Base-by-base conservation (phyloP, 257 asterid genomes). In the Cordia subcordata region DNA sequence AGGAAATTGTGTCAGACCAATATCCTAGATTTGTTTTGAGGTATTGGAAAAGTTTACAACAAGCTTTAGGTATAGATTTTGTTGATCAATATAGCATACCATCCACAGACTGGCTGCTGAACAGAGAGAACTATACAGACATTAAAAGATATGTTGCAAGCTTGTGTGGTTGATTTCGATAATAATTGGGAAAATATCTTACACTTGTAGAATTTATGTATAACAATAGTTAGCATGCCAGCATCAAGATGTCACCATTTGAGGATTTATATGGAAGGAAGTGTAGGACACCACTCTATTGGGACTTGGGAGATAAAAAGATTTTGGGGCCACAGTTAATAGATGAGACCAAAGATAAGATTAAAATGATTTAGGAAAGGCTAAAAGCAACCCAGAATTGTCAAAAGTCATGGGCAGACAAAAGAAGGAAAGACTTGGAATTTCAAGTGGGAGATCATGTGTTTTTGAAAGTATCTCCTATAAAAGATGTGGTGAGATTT, bases 351-450 rank as follows among this genome's bases (percentile, higher is more conserved):
- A 0, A n/a, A 9, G 13, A 4, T 0, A 53, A 19, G 16, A 19
- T 53, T 0, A 22, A 11, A 13, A 8, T 10, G 1, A 20, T 20
- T 13, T n/a, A 17, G 0, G 38, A 53, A 22, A 20, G 12, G 9
- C 58, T 53, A 15, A 53, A 53, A 22, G 38, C 58, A 5, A 39
- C 58, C 6, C 58, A 53, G n/a, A 20, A 15, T 23, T 11, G 58
- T 6, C 58, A 8, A 22, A 53, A 53, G 37, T 20, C 38, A 11
- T 53, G 23, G 21, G 56, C 58, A 3, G 58, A 53, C 13, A 20
- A 53, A 11, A 9, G 58, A 1, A 20, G 58, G 15, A 1, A n/a
- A 13, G 8, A 53, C 13, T 17, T 53, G 6, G 58, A 53, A 53
- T 53, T 53, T 23, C 13, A 53, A 22, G 58, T 20, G 11, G 58